These are phyloP conservation scores for Peronospora tabacina DNA, from an alignment of 352 stramenopile species.

Conservation along the genomic window DNA sequence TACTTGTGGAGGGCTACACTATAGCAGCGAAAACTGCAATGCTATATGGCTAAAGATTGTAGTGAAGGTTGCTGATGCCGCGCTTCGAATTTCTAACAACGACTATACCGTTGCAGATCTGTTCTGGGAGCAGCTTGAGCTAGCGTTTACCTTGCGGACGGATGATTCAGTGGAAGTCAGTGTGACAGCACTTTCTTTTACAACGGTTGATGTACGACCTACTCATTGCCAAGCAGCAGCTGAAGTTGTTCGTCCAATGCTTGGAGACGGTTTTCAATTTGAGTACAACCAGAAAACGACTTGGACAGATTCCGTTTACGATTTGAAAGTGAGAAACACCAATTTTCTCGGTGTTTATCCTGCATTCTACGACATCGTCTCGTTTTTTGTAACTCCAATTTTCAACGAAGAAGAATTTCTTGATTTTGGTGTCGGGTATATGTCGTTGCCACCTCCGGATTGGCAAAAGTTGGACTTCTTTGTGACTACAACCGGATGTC, in stretches of 20 bases:
- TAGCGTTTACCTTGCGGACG: conserved; percentile 69
- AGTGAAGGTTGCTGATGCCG: conserved; percentile 66
- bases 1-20: conserved; percentile 60
- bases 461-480: conserved; percentile 80
- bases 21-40: conserved; percentile 47
- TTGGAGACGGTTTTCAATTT: conserved; percentile 64
- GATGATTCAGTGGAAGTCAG: conserved; percentile 75
- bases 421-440: conserved; percentile 61
- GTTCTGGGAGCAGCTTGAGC: conserved; percentile 74
- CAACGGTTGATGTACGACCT: conserved; percentile 52
- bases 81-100: conserved; percentile 56
- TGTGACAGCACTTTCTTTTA: conserved; percentile 51
- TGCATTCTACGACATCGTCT: conserved; percentile 48
- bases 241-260: conserved; percentile 64
- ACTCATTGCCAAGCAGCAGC: conserved; percentile 40
- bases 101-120: conserved; percentile 58
- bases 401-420: conserved; percentile 35
- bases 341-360: conserved; percentile 73
- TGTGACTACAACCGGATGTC: conserved; percentile 54
- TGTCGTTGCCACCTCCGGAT: conserved; percentile 48
- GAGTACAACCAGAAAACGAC: conserved; percentile 71
- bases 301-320: conserved; percentile 69
- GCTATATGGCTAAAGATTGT: conserved; percentile 78
- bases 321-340: conserved; percentile 64
- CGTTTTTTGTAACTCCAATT: conserved; percentile 64